Base-by-base conservation (phyloP, 345 rosid species). In the Hypericum perforatum region DNA sequence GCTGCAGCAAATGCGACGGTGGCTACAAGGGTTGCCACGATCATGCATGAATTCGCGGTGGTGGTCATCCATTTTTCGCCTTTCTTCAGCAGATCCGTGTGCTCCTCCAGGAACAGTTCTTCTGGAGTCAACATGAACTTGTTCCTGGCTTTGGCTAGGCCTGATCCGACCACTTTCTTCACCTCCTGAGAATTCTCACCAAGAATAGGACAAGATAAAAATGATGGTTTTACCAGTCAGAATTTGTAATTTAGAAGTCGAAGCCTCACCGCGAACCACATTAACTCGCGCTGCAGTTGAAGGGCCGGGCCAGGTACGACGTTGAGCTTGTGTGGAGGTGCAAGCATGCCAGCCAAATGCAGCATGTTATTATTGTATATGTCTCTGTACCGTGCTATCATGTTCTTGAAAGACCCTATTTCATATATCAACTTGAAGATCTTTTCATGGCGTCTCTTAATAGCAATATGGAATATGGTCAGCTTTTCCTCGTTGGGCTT, bases 381-480 rank as follows among this genome's bases (percentile, higher is more conserved):
- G 6, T 53, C 63, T 39, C n/a, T 10, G 9, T 16, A 58, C 3
- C 43, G 12, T 0, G 57, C 58, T 7, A 66, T 10, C 9, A 62
- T n/a, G 16, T 62, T 47, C 41, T 50, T 66, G 9, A 29, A 40
- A 7, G 63, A 42, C 5, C 64, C 75, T 7, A 65, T 43, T 7
- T 49, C 62, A 9, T 54, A 8, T 51, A 64, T 64, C 8, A 61
- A 54, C 5, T 38, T 62, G 42, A 65, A 65, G 47, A 62, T 39
- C 9, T 54, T n/a, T 13, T 22, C 54, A 7, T 70, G 67, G 16
- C 71, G 56, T n/a, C 53, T 49, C 37, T 49, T n/a, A 44, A 65
- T 52, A n/a, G 70, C 70, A 5, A 52, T 41, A 22, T 70, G 75
- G 58, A 70, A 65, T 45, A 70, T 60, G 13, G 43, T 65, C 16